A percentile compares a stretch with the other conserved stretches of the same genome.
Conservation (phyloP, 306 rosid genomes). For the Luffa aegyptiaca region DNA sequence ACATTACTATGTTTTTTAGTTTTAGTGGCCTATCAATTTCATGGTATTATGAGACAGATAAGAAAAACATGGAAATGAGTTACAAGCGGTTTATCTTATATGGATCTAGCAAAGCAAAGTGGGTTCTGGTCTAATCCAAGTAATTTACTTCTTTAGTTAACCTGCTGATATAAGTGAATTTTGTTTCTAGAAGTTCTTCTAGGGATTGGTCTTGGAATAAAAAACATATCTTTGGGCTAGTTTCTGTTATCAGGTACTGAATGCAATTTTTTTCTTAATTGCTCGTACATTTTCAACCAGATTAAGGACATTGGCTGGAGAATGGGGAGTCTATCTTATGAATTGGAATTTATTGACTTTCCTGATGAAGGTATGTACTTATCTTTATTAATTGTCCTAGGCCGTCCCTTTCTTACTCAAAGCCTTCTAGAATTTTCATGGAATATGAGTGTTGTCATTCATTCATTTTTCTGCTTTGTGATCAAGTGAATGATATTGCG, state of each 20-base stretch:
- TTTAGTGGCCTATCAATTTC: neutral
- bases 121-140: neutral
- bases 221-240: neutral
- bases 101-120: neutral
- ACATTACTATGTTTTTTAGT: neutral
- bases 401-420: neutral
- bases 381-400: neutral
- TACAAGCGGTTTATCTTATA: neutral
- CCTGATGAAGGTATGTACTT: conserved; percentile 56
- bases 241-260: neutral
- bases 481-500: neutral
- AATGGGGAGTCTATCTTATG: conserved; percentile 12
- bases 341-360: conserved; percentile 53
- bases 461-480: neutral
- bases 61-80: neutral
- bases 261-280: neutral
- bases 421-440: neutral
- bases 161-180: neutral
- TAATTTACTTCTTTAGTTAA: neutral
- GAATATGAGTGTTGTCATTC: neutral
- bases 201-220: neutral
- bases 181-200: neutral
- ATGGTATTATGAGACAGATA: neutral
- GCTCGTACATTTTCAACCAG: conserved; percentile 26
- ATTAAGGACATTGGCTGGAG: conserved; percentile 24